phyloP scores from a whole-genome alignment of 306 rosid species.

The Cicer bijugum region DNA sequence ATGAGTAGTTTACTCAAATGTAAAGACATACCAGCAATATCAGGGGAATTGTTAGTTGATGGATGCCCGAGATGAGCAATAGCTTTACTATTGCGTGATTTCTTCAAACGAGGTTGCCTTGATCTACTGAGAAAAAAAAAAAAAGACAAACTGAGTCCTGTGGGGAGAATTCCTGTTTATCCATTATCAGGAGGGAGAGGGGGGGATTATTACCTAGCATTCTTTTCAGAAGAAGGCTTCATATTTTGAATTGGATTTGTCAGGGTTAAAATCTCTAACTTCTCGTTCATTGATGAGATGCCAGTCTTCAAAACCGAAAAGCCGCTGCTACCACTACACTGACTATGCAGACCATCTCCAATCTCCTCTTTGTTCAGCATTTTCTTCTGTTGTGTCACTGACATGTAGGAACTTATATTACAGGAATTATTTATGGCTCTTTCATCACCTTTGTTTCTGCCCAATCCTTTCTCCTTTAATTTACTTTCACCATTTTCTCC shows the following conservation, averaged over 20 bases:
- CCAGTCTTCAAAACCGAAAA: constrained; percentile 59
- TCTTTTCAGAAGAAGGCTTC: constrained; percentile 66
- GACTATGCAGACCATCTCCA: constrained; percentile 63
- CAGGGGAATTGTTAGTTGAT: constrained; percentile 55
- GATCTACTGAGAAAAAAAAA: constrained; percentile 60
- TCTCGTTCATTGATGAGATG: constrained; percentile 60
- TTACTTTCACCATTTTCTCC: constrained; percentile 61
- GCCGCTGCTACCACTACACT: constrained; percentile 67
- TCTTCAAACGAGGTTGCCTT: constrained; percentile 81
- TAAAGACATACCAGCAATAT: constrained; percentile 62
- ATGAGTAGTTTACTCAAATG: constrained; percentile 23
- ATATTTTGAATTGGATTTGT: constrained; percentile 60
- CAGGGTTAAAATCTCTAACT: constrained; percentile 58
- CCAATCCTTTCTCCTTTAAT: constrained; percentile 66
- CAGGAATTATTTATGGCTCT: constrained; percentile 50
- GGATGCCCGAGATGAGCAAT: constrained; percentile 58
- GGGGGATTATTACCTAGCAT: constrained; percentile 61
- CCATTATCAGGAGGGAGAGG: not conserved
- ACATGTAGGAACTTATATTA: constrained; percentile 51
- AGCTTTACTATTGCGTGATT: constrained; percentile 68
- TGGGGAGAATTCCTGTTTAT: not conserved
- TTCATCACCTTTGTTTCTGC: constrained; percentile 55
- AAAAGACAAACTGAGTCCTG: constrained; percentile 37
- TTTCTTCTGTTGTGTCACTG: constrained; percentile 57
- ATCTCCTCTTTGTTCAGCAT: constrained; percentile 56